Evolutionary conservation across 768 basidiomycete genomes (phyloP).

Genomic region (Leucogyrophana mollusca): DNA sequence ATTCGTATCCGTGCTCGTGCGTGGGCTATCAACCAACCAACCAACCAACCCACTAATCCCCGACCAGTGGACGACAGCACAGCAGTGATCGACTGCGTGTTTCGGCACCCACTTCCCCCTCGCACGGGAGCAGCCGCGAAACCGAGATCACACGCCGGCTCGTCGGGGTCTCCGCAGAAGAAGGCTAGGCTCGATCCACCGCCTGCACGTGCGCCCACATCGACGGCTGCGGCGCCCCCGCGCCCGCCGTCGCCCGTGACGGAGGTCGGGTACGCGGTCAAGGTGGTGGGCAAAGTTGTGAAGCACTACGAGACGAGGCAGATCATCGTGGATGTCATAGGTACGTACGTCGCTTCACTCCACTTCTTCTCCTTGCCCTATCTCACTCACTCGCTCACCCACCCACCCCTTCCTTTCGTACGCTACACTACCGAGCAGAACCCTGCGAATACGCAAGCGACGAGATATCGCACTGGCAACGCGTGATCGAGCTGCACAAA

Average conservation of each 20-base stretch:
- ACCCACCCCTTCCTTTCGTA: not conserved
- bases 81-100: slow-evolving; percentile 65
- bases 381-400: not conserved
- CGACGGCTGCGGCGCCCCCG: not conserved
- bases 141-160: too few relatives aligned
- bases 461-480: slow-evolving; percentile 56
- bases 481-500: slow-evolving; percentile 52
- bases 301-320: slow-evolving; percentile 41
- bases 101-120: slow-evolving; percentile 34
- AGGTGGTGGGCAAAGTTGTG: slow-evolving; percentile 45
- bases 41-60: not conserved
- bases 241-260: slow-evolving; percentile 37
- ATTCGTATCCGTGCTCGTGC: not conserved
- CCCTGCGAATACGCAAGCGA: slow-evolving; percentile 52
- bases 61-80: slow-evolving; percentile 77
- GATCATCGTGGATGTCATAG: slow-evolving; percentile 47
- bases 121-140: too few relatives aligned
- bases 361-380: not conserved
- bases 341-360: slow-evolving; percentile 32
- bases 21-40: not conserved
- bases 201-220: not conserved
- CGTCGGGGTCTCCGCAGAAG: too few relatives aligned
- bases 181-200: not conserved
- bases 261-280: slow-evolving; percentile 45
- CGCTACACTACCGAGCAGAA: slow-evolving; percentile 33